phyloP scores from a whole-genome alignment of 257 asterid genomes.

The Marsdenia floribunda region DNA sequence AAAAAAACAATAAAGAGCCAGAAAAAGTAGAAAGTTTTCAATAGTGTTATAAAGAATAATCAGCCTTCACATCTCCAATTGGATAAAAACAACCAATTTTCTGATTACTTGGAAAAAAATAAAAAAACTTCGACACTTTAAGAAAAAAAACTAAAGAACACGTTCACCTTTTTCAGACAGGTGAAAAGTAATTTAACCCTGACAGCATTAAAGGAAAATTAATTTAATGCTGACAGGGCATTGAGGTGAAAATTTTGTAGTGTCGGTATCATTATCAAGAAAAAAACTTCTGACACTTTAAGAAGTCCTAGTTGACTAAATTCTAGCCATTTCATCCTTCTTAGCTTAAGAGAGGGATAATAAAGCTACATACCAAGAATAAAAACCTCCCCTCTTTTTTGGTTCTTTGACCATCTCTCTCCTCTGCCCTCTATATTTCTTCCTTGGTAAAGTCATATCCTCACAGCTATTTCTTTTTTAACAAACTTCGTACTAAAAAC shows the following conservation, averaged over 20 bases:
- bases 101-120: neutral
- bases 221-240: neutral
- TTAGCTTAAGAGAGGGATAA: neutral
- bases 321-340: neutral
- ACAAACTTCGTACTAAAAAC: neutral
- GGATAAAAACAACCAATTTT: neutral
- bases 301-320: neutral
- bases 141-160: too few relatives aligned
- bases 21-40: neutral
- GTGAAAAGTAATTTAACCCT: too few relatives aligned
- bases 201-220: too few relatives aligned
- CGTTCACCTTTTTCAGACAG: too few relatives aligned
- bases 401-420: neutral
- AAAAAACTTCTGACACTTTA: neutral
- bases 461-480: neutral
- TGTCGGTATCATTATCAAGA: neutral
- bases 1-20: neutral
- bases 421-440: neutral
- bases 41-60: neutral
- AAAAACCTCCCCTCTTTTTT: neutral
- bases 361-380: neutral
- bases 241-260: neutral
- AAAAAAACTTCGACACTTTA: too few relatives aligned
- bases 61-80: neutral
- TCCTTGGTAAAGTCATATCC: neutral